These are phyloP conservation scores for Sporisorium graminicola DNA, from an alignment of 1,284 basidiomycete genomes.

Conservation along the genomic window DNA sequence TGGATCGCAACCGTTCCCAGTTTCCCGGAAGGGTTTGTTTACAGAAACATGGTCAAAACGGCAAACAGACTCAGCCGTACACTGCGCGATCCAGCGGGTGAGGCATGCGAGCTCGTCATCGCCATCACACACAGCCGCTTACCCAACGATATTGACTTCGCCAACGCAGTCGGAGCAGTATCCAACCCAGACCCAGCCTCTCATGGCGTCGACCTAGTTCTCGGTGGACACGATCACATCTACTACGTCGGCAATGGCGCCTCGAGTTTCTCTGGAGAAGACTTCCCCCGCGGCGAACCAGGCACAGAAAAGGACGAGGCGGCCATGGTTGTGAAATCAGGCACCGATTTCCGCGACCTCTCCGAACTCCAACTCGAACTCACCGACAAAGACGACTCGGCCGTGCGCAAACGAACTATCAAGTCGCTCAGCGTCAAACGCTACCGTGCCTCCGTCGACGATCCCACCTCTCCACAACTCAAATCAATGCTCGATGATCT, in stretches of 20 bases:
- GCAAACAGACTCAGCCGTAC: conserved; percentile 74
- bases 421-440: conserved; percentile 77
- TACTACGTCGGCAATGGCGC: conserved; percentile 86
- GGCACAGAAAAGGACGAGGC: conserved; percentile 80
- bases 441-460: conserved; percentile 76
- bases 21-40: conserved; percentile 80
- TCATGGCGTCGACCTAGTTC: conserved; percentile 86
- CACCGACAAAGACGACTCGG: conserved; percentile 75
- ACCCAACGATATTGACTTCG: conserved; percentile 75
- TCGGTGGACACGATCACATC: conserved; percentile 91
- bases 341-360: conserved; percentile 89
- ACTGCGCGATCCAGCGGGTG: conserved; percentile 79
- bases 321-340: conserved; percentile 79
- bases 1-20: conserved; percentile 88
- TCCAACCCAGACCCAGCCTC: conserved; percentile 69
- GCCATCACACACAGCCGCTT: conserved; percentile 84
- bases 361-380: conserved; percentile 81
- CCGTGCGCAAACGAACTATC: conserved; percentile 78
- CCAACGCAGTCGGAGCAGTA: conserved; percentile 76
- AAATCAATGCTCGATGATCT: conserved; percentile 77
- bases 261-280: conserved; percentile 79
- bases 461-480: conserved; percentile 76
- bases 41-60: conserved; percentile 57
- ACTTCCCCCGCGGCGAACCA: conserved; percentile 74
- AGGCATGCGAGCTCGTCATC: conserved; percentile 76